Percentiles rank a stretch among this genome's conserved stretches.
Evolutionary conservation across 148 eudicot species (phyloP).

Genomic region (Rhododendron henanense): DNA sequence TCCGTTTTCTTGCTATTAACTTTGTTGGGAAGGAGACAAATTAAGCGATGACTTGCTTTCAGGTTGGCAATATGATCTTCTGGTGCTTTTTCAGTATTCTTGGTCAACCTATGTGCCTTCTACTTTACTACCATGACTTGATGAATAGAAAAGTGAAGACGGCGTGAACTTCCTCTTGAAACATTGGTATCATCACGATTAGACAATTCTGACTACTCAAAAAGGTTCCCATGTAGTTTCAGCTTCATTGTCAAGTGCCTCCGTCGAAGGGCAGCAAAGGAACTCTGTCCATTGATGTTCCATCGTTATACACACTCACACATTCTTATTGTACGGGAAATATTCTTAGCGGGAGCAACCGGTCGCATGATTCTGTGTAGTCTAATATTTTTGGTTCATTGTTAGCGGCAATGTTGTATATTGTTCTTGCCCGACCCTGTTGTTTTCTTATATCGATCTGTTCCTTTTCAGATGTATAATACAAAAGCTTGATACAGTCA

Average conservation of each 20-base stretch:
- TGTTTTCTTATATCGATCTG: not conserved
- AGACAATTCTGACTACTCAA: conserved; percentile 1
- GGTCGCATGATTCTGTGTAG: not conserved
- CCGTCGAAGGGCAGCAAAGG: not conserved
- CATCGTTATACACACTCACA: not conserved
- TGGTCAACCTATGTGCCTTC: conserved; percentile 95
- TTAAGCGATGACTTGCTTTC: not conserved
- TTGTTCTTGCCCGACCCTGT: not conserved
- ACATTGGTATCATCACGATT: not conserved
- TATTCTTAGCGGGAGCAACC: not conserved
- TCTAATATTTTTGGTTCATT: not conserved
- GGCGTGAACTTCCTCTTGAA: not conserved
- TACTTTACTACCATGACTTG: conserved; percentile 89
- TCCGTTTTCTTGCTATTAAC: not conserved
- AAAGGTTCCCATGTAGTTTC: not conserved
- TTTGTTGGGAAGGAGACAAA: not conserved
- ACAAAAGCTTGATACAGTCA: not conserved
- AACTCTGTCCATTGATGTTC: not conserved
- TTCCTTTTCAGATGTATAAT: not conserved
- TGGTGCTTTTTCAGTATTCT: conserved; percentile 92
- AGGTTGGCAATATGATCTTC: conserved; percentile 96
- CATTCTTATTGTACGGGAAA: not conserved
- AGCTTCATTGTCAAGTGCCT: not conserved
- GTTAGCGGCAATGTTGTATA: not conserved
- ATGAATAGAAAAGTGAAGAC: conserved; percentile 68